Percentiles rank a stretch among this genome's conserved stretches.
Evolutionary conservation across 805 yeast genomes (phyloP).

Genomic region (Teunomyces kruisii): DNA sequence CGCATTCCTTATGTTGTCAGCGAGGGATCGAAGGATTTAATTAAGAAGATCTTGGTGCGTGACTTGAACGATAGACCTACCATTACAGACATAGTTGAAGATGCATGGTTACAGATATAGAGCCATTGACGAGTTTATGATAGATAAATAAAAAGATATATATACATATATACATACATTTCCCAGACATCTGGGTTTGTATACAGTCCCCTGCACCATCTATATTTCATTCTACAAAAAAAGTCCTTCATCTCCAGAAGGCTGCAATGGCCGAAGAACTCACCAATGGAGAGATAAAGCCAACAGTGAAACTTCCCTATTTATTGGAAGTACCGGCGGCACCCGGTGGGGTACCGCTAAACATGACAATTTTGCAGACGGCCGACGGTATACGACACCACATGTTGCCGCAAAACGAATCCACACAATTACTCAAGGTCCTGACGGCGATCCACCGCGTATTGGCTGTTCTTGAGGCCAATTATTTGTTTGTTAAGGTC

Average conservation of each 20-base stretch:
- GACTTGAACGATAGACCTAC: slow-evolving; percentile 68
- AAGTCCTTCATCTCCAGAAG: neutral
- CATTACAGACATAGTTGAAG: slow-evolving; percentile 65
- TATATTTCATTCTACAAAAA: too few species aligned
- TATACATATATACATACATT: neutral
- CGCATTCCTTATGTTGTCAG: slow-evolving; percentile 68
- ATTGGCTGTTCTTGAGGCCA: slow-evolving; percentile 7
- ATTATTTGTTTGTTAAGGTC: slow-evolving; percentile 14
- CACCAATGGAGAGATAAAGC: neutral
- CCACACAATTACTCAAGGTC: slow-evolving; percentile 10
- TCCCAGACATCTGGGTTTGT: too few species aligned
- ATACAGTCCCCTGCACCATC: neutral
- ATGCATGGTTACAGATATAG: slow-evolving; percentile 56
- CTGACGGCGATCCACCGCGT: slow-evolving; percentile 5
- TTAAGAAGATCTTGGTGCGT: slow-evolving; percentile 65
- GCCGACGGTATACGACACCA: slow-evolving; percentile 5
- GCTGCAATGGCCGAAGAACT: neutral
- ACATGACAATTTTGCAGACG: slow-evolving; percentile 15
- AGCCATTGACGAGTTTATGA: slow-evolving; percentile 3
- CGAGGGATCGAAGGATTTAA: slow-evolving; percentile 59
- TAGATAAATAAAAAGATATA: neutral
- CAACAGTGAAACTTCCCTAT: neutral
- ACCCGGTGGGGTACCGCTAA: slow-evolving; percentile 3
- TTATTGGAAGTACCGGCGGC: neutral
- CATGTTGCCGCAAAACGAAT: slow-evolving; percentile 1